phyloP scores from a whole-genome alignment of 2,329 filamentous ascomycete species.

The Penicillium sp. region DNA sequence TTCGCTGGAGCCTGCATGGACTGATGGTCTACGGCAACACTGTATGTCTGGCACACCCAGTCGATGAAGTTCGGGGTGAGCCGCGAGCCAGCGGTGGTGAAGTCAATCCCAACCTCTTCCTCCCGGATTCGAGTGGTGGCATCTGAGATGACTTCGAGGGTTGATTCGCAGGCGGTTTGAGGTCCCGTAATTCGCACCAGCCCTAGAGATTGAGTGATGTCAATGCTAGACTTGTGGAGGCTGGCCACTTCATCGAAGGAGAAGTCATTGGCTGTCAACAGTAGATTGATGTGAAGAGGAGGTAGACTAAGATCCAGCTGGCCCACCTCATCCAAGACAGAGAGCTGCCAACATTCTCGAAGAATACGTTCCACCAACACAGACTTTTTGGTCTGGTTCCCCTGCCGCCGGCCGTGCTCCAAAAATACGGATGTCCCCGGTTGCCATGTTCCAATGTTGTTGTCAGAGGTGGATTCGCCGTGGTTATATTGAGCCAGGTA shows the following conservation, averaged over 20 bases:
- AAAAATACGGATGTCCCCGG: conserved; percentile 34
- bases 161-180: conserved; percentile 32
- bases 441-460: conserved; percentile 24
- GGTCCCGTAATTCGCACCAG: conserved; percentile 39
- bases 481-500: conserved; percentile 24
- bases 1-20: conserved; percentile 19
- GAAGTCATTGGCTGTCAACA: conserved; percentile 33
- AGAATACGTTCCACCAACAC: conserved; percentile 36
- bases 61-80: conserved; percentile 30
- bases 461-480: background rate
- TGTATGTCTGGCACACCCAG: conserved; percentile 34
- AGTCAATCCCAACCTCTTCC: conserved; percentile 27
- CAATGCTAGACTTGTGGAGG: conserved; percentile 36
- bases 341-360: conserved; percentile 41
- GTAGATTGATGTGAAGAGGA: conserved; percentile 27
- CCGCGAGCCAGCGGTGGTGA: conserved; percentile 10
- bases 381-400: conserved; percentile 25
- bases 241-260: conserved; percentile 40
- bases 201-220: conserved; percentile 33
- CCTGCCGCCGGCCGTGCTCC: conserved; percentile 13
- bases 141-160: conserved; percentile 35
- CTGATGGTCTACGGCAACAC: conserved; percentile 29
- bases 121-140: conserved; percentile 31
- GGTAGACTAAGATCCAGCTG: conserved; percentile 38
- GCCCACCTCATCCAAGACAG: conserved; percentile 34